Conservation (phyloP, 2,329 filamentous ascomycete species). For the Arthrobotrys conoides region DNA sequence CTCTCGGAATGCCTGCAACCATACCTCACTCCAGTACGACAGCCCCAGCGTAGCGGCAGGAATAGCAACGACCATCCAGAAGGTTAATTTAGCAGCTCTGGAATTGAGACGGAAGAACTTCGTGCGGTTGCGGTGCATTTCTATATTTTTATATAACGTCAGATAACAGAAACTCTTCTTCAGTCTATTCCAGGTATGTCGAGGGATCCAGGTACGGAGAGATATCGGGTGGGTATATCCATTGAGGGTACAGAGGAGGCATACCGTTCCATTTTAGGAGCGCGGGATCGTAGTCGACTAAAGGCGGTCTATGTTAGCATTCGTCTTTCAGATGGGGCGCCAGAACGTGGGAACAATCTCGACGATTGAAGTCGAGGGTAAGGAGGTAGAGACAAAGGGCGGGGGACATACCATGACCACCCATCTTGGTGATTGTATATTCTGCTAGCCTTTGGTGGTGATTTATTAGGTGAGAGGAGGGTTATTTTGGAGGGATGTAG, state of each 20-base stretch:
- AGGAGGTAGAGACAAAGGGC: not conserved
- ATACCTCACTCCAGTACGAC: constrained; percentile 51
- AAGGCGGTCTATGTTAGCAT: constrained; percentile 29
- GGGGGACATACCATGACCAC: constrained; percentile 21
- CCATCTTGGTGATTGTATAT: constrained; percentile 48
- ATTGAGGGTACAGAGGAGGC: not conserved
- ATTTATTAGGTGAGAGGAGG: not conserved
- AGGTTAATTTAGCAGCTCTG: constrained; percentile 30
- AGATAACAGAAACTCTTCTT: not conserved
- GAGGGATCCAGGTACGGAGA: not conserved
- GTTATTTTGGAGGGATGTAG: not conserved
- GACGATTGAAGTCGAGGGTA: not conserved
- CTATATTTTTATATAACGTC: constrained; percentile 5
- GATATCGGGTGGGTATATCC: not conserved
- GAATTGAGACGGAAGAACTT: constrained; percentile 46
- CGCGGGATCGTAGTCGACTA: constrained; percentile 56
- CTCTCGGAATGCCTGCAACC: not conserved
- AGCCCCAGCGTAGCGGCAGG: constrained; percentile 30
- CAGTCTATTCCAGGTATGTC: too few species aligned
- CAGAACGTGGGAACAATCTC: not conserved
- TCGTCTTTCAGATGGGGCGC: not conserved
- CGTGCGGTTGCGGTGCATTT: constrained; percentile 54
- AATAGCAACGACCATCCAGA: constrained; percentile 37
- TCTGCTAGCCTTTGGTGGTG: constrained; percentile 20
- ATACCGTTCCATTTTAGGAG: constrained; percentile 56